Base-by-base conservation (phyloP, 1,284 basidiomycete genomes). In the Leccinum fallax region DNA sequence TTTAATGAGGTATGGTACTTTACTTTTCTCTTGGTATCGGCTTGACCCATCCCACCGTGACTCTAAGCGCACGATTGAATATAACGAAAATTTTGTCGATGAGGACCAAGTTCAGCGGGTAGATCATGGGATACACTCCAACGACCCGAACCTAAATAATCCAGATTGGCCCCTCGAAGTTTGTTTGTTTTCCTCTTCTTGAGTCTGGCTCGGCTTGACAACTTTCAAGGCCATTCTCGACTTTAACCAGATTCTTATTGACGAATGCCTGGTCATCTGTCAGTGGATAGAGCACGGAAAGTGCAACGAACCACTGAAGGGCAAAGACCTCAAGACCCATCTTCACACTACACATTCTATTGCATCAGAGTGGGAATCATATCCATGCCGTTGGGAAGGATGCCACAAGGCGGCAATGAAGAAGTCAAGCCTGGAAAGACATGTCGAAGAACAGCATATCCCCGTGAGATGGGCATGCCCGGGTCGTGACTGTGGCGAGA, bases 381-480 rank as follows among this genome's bases (percentile, higher is more conserved):
- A 71, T 15, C 15, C 0, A 0, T 69, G 70, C 36, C 34, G 0
- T 8, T 69, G 70, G 70, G 0, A 40, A 10, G 53, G 0, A 6
- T 72, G 66, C 40, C 0, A 2, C 11, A 24, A 1, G 6, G 0
- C 0, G 0, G 34, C 32, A 1, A 68, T 70, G 67, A 53, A 0
- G 40, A 61, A 13, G 40, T 10, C 64, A 0, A 61, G 64, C 11
- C 57, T 69, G 2, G 61, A 62, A 19, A 52, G 70, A 0, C 68
- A 69, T 8, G 3, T 58, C 2, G 54, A 15, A 1, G 68, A 71
- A 4, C 61, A 55, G 2, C 68, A 69, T 21, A 2, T 69, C 15
- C 36, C 49, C 0, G 51, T 28, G 1, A 60, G 2, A 8, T 69
- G 68, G 68, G 49, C 55, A 0, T 69, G 70, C 21, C 61, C 57